Conservation (phyloP, 345 rosid species). For the Citrus sinensis region DVS_A1.0 CM039164.1:21336001-21336500, state of each 20-base stretch:
- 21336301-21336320: constrained; percentile 36
- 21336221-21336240: background rate
- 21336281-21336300: constrained; percentile 54
- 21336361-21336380: constrained; percentile 1
- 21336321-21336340: constrained; percentile 37
- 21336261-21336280: constrained; percentile 41
- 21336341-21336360: constrained; percentile 19
- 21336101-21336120: too few species aligned
- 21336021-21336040: background rate
- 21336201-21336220: background rate
- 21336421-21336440: constrained; percentile 14
- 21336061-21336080: too few species aligned
- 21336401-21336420: constrained; percentile 9
- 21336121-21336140: too few species aligned
- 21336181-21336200: background rate
- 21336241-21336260: background rate
- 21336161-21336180: background rate
- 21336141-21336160: background rate
- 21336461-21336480: constrained; percentile 8
- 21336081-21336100: too few species aligned
- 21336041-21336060: too few species aligned
- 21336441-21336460: constrained; percentile 8
- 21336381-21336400: constrained; percentile 7
- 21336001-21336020: background rate
- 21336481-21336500: constrained; percentile 10